These are phyloP conservation scores for Yamadazyma triangularis DNA, from an alignment of 1,139 yeast species.

Conservation along the genomic window DNA sequence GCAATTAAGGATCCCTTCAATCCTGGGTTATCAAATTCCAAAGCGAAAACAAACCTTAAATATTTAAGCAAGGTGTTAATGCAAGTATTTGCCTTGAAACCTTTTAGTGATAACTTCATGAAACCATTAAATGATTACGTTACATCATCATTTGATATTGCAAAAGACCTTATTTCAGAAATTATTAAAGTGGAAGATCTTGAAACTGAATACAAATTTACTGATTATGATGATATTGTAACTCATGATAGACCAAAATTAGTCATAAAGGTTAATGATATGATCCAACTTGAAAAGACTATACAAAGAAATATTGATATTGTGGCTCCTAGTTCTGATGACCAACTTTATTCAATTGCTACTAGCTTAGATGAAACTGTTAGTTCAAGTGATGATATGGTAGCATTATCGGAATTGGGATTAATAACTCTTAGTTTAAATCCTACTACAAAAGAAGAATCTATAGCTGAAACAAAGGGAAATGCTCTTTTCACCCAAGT, in stretches of 20 bases:
- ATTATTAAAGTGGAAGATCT: conserved; percentile 55
- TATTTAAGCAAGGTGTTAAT: conserved; percentile 57
- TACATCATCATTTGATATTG: conserved; percentile 42
- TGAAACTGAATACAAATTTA: conserved; percentile 58
- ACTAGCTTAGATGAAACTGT: conserved; percentile 28
- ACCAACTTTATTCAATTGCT: conserved; percentile 47
- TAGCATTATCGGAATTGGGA: conserved; percentile 40
- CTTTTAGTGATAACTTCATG: conserved; percentile 67
- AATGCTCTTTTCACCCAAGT: conserved; percentile 69
- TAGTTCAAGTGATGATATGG: conserved; percentile 36
- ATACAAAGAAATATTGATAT: conserved; percentile 49
- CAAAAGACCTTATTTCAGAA: conserved; percentile 39
- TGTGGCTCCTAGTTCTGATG: conserved; percentile 49
- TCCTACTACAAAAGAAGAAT: conserved; percentile 47
- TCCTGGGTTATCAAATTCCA: conserved; percentile 22
- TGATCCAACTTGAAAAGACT: conserved; percentile 58
- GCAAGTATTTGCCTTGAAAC: conserved; percentile 64
- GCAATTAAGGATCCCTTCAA: conserved; percentile 23
- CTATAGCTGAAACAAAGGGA: conserved; percentile 40
- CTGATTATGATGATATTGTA: conserved; percentile 68
- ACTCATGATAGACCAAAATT: conserved; percentile 63
- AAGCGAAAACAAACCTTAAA: conserved; percentile 46
- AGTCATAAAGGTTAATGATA: conserved; percentile 59
- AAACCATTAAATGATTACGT: conserved; percentile 80
- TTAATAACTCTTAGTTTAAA: conserved; percentile 38